phyloP scores from a whole-genome alignment of 2,329 filamentous ascomycete species.

The Calonectria montana region DNA sequence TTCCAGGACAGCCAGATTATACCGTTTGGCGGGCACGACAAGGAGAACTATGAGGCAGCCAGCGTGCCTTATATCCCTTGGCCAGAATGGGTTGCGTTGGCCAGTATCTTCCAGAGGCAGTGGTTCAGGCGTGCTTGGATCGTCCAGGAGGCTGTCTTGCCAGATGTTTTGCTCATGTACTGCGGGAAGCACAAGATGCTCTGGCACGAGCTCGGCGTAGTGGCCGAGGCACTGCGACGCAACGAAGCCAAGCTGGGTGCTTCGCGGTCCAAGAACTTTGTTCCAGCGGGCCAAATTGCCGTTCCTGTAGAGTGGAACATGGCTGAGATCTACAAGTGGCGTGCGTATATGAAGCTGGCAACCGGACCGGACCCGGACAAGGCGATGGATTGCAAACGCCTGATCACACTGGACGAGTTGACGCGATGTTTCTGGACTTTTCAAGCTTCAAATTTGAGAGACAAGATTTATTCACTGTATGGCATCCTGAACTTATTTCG shows the following conservation, averaged over 20 bases:
- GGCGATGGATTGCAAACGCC: constrained; percentile 9
- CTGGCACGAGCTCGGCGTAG: constrained; percentile 32
- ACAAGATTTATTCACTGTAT: constrained; percentile 41
- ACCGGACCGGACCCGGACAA: neutral
- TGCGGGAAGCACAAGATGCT: constrained; percentile 29
- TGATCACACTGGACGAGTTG: constrained; percentile 31
- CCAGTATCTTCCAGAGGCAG: constrained; percentile 38
- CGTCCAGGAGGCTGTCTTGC: constrained; percentile 42
- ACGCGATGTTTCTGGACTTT: constrained; percentile 40
- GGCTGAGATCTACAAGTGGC: constrained; percentile 39
- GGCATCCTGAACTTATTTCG: constrained; percentile 39
- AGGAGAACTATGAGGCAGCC: constrained; percentile 31
- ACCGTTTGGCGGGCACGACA: constrained; percentile 34
- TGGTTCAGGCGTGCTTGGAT: constrained; percentile 46
- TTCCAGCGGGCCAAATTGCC: constrained; percentile 29
- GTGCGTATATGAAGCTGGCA: constrained; percentile 21
- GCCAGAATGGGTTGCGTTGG: constrained; percentile 34
- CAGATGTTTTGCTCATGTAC: constrained; percentile 38
- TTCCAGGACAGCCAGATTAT: constrained; percentile 35
- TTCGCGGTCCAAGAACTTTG: constrained; percentile 26
- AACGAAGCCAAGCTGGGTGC: constrained; percentile 31
- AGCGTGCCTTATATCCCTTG: constrained; percentile 32
- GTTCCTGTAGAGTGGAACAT: constrained; percentile 41
- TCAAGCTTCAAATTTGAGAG: constrained; percentile 37
- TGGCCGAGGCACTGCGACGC: constrained; percentile 32